Evolutionary conservation across 345 rosid genomes (phyloP).

Genomic region (Capsella bursapastoris): DNA sequence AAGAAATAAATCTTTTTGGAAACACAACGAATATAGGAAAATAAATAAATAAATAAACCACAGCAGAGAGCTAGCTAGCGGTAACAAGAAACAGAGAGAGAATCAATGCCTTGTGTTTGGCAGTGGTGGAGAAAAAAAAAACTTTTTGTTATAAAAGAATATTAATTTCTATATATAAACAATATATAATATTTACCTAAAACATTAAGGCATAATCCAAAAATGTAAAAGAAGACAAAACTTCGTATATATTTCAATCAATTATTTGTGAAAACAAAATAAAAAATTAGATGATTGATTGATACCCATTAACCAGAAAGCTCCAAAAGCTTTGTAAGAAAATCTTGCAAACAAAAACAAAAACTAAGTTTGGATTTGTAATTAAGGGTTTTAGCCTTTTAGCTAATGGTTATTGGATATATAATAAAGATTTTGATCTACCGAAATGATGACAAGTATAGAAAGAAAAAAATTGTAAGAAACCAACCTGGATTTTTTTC

Average conservation of each 20-base stretch:
- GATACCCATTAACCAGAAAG: constrained; percentile 63
- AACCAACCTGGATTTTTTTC: constrained; percentile 51
- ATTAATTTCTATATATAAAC: constrained; percentile 13
- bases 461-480: constrained; percentile 25
- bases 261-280: constrained; percentile 53
- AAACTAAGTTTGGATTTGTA: constrained; percentile 11
- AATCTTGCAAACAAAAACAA: constrained; percentile 20
- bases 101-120: constrained; percentile 67
- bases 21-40: constrained; percentile 28
- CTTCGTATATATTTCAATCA: constrained; percentile 51
- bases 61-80: constrained; percentile 32
- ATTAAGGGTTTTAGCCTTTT: constrained; percentile 26
- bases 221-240: constrained; percentile 49
- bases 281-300: constrained; percentile 51
- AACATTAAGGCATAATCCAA: constrained; percentile 59
- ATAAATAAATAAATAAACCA: constrained; percentile 40
- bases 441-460: constrained; percentile 34
- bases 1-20: constrained; percentile 58
- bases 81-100: constrained; percentile 38
- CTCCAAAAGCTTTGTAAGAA: constrained; percentile 34
- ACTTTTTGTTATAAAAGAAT: constrained; percentile 25
- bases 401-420: constrained; percentile 28
- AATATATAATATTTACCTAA: constrained; percentile 52
- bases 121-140: constrained; percentile 54
- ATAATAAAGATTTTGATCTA: constrained; percentile 29